These are phyloP conservation scores for Zymoseptoria crescenta DNA, from an alignment of 2,329 filamentous ascomycete species.

Conservation along the genomic window DNA sequence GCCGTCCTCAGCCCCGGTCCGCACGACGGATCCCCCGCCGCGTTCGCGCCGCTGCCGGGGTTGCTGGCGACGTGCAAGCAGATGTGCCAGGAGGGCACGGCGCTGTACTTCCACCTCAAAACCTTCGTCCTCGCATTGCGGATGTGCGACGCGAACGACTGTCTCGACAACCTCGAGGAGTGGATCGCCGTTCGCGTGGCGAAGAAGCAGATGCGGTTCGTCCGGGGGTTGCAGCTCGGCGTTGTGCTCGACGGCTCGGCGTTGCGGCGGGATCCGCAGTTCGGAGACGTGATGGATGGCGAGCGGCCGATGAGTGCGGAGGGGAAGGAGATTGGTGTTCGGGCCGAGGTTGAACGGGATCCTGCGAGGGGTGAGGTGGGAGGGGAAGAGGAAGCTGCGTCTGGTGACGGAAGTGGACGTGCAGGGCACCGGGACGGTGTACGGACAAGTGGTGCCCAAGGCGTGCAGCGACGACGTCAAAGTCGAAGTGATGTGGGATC, in stretches of 20 bases:
- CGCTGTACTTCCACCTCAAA: neutral
- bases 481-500: too few species aligned
- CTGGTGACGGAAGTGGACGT: neutral
- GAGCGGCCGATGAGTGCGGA: neutral
- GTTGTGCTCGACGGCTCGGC: neutral
- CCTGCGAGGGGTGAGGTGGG: neutral
- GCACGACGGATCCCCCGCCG: neutral
- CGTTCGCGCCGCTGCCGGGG: neutral
- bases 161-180: neutral
- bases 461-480: too few species aligned
- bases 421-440: neutral
- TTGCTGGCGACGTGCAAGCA: neutral
- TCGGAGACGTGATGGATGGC: neutral
- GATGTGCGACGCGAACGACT: neutral
- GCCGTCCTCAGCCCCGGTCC: neutral
- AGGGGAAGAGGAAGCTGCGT: neutral
- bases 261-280: neutral
- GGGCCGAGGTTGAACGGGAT: neutral
- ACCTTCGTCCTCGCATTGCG: neutral
- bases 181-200: neutral
- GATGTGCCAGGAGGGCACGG: neutral
- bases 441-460: too few species aligned
- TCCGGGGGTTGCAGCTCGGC: neutral
- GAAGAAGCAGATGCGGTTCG: neutral
- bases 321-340: neutral